Evolutionary conservation across 345 rosid genomes (phyloP), one percentile per base, ranked within the genome.

Genomic region (Anacardium occidentale): DNA sequence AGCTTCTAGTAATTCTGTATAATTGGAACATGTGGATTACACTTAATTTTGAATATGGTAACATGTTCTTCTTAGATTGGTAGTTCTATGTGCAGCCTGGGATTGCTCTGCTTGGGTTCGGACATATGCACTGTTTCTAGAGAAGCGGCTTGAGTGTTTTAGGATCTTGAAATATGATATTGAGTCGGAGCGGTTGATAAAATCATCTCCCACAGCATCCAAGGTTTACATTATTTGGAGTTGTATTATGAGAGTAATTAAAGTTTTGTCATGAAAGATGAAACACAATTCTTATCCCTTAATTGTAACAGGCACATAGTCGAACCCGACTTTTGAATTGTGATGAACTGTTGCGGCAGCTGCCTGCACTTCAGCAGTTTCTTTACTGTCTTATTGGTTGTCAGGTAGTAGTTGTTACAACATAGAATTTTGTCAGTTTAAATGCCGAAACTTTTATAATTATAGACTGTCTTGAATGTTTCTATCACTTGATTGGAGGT

Each of bases 51-150:
- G 60, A 54, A 53, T 60, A 60, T n/a, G 37, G 48, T 50, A 5
- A 47, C 21, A 18, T 10, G 54, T 76, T 8, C 61, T 24, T 37
- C 34, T 29, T 66, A 51, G 2, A 50, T 20, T 56, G 37, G 15
- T 66, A 22, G 48, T 25, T 68, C 11, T 53, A 44, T 42, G 3
- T 75, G 76, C 84, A 95, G 99, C 98, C n/a, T 95, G 99, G 98
- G 98, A 95, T 75, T 92, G 96, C 79, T 95, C 98, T 4, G 96
- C 97, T 5, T 95, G 99, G 99, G 90, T 88, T 34, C 82, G 99
- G 42, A 87, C 96, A 1, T 95, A 92, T 69, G 96, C 98, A 9
- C 96, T 87, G 5, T 95, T 91, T 71, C 76, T 95, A 10, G 98
- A 95, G 85, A 98, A 95, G 74, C 76, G 97, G 63, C 88, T 95